Base-by-base conservation (phyloP, 768 basidiomycete genomes). In the Leucosporidium creatinivorum region DNA sequence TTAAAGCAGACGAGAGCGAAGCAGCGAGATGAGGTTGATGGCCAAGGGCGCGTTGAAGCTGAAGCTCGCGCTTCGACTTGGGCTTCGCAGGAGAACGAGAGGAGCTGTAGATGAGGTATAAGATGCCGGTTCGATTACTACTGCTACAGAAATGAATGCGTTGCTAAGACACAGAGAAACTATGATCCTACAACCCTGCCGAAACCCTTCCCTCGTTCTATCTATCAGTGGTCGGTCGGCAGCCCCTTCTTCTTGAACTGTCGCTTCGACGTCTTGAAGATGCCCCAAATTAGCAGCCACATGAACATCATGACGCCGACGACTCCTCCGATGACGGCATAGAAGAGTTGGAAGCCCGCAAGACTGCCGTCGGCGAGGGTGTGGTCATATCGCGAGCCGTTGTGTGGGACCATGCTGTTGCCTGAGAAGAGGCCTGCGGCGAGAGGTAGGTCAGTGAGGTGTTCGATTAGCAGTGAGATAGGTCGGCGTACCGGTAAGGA, bases 391-490 rank as follows among this genome's bases (percentile, higher is more conserved):
- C 51, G 56, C 26, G 73, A 74, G 21, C 78, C 77, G 76, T 89
- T 88, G n/a, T 76, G 76, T 0, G 90, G 91, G 4, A 89, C 70
- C 7, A 69, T 76, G 52, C 87, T 73, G 74, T 96, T 94, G 76
- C 86, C 79, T 4, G 88, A 87, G 74, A 85, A 84, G 19, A 84
- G 28, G 54, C 88, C 91, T 90, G 75, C 15, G 4, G 19, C 52
- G 63, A 51, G 23, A 39, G 51, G 23, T 25, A 61, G 67, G 54
- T 18, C 23, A 51, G 67, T 10, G 61, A 30, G 10, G 26, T 28
- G 39, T n/a, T 33, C 26, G 19, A 19, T 6, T 17, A 44, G 48
- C 39, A 33, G 44, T 26, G 33, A 33, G 33, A n/a, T 21, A 17
- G 15, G n/a, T 26, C 21, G 30, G 17, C 80, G 50, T 33, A 81